A percentile compares a stretch with the other conserved stretches of the same genome.
Evolutionary conservation across 2,329 filamentous ascomycete species (phyloP).

Genomic region (Penicillium hordei): DNA sequence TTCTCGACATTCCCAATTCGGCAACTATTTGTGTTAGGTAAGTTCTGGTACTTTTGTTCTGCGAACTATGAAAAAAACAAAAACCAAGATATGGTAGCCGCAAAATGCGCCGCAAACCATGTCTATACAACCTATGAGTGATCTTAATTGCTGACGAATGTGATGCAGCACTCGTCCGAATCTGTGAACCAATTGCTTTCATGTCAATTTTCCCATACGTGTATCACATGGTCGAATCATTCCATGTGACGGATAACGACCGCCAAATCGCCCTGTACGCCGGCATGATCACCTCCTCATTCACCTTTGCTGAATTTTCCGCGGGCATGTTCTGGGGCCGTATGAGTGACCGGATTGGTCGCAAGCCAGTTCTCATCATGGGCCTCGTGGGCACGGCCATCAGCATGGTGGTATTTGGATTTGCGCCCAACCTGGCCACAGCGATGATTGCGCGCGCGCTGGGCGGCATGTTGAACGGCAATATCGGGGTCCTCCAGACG

Average conservation of each 20-base stretch:
- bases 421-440: constrained; percentile 75
- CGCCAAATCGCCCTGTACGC: constrained; percentile 86
- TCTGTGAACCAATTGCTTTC: constrained; percentile 98
- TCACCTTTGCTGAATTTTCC: constrained; percentile 92
- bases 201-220: constrained; percentile 99
- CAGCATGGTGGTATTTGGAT: constrained; percentile 91
- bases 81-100: not conserved
- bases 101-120: constrained; percentile 3
- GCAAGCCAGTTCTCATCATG: constrained; percentile 86
- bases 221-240: constrained; percentile 95
- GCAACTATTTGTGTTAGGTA: constrained; percentile 55
- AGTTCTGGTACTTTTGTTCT: constrained; percentile 34
- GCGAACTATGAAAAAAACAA: constrained; percentile 16
- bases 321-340: constrained; percentile 91
- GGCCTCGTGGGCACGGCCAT: constrained; percentile 88
- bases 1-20: constrained; percentile 55
- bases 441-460: constrained; percentile 85
- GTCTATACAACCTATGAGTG: not conserved
- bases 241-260: constrained; percentile 76
- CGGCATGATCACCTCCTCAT: constrained; percentile 93
- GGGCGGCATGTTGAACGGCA: constrained; percentile 90
- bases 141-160: constrained; percentile 8
- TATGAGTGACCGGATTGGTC: constrained; percentile 85
- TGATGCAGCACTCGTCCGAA: constrained; percentile 75
- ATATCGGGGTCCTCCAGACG: constrained; percentile 92